Conservation (phyloP, 345 rosid species). For the Dovyalis caffra region DNA sequence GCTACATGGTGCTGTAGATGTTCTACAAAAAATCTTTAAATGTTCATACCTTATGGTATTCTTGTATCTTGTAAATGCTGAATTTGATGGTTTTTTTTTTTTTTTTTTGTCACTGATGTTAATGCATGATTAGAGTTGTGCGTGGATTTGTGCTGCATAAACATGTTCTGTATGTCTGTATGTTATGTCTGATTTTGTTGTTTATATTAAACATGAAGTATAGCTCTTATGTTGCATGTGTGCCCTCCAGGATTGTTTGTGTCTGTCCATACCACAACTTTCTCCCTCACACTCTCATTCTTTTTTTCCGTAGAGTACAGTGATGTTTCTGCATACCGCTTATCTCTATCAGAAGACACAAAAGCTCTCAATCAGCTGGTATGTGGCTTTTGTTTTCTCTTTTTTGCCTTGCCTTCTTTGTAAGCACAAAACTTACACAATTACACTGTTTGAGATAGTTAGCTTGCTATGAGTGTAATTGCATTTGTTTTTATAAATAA, state of each 20-base stretch:
- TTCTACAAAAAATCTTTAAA: too few relatives aligned
- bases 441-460: not conserved
- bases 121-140: too few relatives aligned
- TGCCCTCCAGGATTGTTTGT: not conserved
- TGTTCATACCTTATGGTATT: too few relatives aligned
- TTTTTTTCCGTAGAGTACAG: slow-evolving; percentile 61
- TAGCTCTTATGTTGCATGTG: not conserved
- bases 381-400: slow-evolving; percentile 16
- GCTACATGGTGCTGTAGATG: too few relatives aligned
- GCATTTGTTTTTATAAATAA: not conserved
- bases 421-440: not conserved
- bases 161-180: too few relatives aligned
- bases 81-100: too few relatives aligned
- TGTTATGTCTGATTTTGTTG: not conserved
- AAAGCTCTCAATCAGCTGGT: slow-evolving; percentile 99
- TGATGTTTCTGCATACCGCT: slow-evolving; percentile 86
- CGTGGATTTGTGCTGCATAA: too few relatives aligned
- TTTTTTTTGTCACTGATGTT: too few relatives aligned
- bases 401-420: slow-evolving; percentile 5
- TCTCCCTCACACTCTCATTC: not conserved
- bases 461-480: not conserved
- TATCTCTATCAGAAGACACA: slow-evolving; percentile 96
- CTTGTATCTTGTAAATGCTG: too few relatives aligned
- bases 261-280: not conserved
- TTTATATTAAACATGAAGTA: not conserved